These are phyloP conservation scores for Aspergillaceae sp. DNA, from an alignment of 2,329 filamentous ascomycete species.

Conservation along the genomic window DNA sequence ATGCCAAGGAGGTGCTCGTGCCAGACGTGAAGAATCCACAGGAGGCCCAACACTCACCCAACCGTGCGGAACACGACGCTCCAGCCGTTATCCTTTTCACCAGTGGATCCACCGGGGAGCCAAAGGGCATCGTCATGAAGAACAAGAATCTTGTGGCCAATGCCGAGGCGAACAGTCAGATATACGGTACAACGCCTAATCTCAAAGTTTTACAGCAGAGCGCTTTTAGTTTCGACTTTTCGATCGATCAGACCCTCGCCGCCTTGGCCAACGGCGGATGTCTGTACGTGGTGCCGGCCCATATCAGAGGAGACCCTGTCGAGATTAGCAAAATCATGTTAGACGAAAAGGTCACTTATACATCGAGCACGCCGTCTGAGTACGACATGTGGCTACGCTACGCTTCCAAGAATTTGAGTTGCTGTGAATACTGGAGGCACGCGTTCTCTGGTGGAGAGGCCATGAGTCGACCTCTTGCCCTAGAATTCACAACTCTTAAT, in stretches of 20 bases:
- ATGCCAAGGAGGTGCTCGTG: background rate
- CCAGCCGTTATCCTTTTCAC: slow-evolving; percentile 29
- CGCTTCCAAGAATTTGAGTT: slow-evolving; percentile 6
- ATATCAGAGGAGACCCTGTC: background rate
- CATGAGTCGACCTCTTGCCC: background rate
- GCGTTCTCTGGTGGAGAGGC: background rate
- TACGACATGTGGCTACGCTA: slow-evolving; percentile 11
- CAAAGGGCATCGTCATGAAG: slow-evolving; percentile 35
- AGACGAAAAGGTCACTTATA: slow-evolving; percentile 11
- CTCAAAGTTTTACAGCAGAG: background rate
- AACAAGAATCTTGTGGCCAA: slow-evolving; percentile 15
- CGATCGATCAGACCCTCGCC: slow-evolving; percentile 10
- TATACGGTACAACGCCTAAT: background rate
- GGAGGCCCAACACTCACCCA: background rate
- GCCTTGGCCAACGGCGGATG: slow-evolving; percentile 10
- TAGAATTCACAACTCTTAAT: slow-evolving; percentile 1
- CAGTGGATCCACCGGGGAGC: slow-evolving; percentile 21
- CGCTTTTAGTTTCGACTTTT: slow-evolving; percentile 5
- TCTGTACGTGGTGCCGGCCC: slow-evolving; percentile 4
- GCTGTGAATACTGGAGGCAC: background rate
- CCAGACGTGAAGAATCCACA: background rate
- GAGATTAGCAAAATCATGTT: slow-evolving; percentile 6
- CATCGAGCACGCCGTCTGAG: slow-evolving; percentile 13
- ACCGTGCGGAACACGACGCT: slow-evolving; percentile 10
- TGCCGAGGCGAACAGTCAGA: slow-evolving; percentile 10